Evolutionary conservation across 345 rosid genomes (phyloP), one percentile per base, ranked within the genome.

Genomic region (Acer yangbiense): DNA sequence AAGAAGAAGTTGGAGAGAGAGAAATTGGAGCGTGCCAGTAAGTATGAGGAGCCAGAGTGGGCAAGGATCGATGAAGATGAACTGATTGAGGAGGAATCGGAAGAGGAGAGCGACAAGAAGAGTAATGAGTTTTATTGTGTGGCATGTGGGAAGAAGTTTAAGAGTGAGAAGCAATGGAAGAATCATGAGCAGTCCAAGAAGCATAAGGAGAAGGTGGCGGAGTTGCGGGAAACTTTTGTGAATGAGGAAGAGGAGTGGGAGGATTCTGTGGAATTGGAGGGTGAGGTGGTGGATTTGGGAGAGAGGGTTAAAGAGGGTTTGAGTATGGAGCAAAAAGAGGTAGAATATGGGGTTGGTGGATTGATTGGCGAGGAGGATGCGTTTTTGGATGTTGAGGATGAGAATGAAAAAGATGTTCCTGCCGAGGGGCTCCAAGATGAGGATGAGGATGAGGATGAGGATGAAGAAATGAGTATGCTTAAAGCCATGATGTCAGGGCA

Each of bases 131-230:
- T 96, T 0, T 94, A 94, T 75, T 96, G 99, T 54, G 89, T 94
- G 68, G 93, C 80, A 7, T 96, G 99, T 76, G 83, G 97, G 72
- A 96, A 96, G 86, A 96, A 92, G 81, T 96, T 96, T 43, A 94
- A 94, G 85, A 92, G 97, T 71, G 92, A 96, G 81, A 92, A 94
- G 86, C 98, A 96, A 77, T 96, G 98, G 98, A 88, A 88, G 85
- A 96, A 94, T 86, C 98, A 96, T 10, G 98, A 96, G 85, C 98
- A 92, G 88, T 96, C 98, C 0, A 92, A 92, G 91, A 96, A 96
- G 91, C 99, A 96, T 23, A 92, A 88, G 88, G 98, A 96, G 88
- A 94, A 87, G 86, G 90, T 96, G 61, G 97, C 90, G 0, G 86
- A 89, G 81, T 88, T 93, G 86, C 89, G 91, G 85, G 88, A 91